Percentiles rank a stretch among this genome's conserved stretches.
These are phyloP conservation scores for Castanopsis chinensis DNA, from an alignment of 306 rosid species.

Conservation along the genomic window DNA sequence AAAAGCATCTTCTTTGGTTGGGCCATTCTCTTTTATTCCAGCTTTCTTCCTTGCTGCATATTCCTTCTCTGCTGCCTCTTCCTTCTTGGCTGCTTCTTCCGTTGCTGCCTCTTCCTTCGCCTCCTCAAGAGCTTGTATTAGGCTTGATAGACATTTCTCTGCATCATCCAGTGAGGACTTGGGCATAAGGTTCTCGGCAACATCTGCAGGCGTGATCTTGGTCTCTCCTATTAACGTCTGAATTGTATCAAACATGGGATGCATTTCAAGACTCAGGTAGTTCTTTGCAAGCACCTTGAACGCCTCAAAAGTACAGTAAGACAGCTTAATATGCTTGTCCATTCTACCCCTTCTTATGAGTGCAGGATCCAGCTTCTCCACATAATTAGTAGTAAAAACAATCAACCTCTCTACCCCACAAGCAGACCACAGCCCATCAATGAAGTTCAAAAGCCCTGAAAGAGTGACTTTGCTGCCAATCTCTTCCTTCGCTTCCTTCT, in stretches of 20 bases:
- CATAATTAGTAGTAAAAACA: slow-evolving; percentile 80
- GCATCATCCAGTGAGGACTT: slow-evolving; percentile 63
- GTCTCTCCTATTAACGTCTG: slow-evolving; percentile 40
- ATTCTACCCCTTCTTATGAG: slow-evolving; percentile 81
- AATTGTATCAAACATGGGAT: slow-evolving; percentile 52
- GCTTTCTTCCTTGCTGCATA: slow-evolving; percentile 20
- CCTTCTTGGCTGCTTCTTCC: slow-evolving; percentile 28
- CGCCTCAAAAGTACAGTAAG: slow-evolving; percentile 70
- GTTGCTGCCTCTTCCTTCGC: slow-evolving; percentile 28
- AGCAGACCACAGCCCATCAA: slow-evolving; percentile 88
- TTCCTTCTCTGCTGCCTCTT: slow-evolving; percentile 21
- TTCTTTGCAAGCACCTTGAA: slow-evolving; percentile 74
- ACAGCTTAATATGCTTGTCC: slow-evolving; percentile 83
- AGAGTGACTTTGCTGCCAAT: slow-evolving; percentile 74
- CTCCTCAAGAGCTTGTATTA: slow-evolving; percentile 56
- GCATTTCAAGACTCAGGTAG: slow-evolving; percentile 54
- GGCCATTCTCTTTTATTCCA: slow-evolving; percentile 28
- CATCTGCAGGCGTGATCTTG: slow-evolving; percentile 78
- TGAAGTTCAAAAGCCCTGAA: slow-evolving; percentile 81
- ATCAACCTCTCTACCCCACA: slow-evolving; percentile 82
- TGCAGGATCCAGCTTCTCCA: slow-evolving; percentile 87
- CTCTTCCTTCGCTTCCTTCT: slow-evolving; percentile 62
- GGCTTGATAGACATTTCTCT: slow-evolving; percentile 53
- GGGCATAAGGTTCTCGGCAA: slow-evolving; percentile 89
- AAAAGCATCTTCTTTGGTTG: slow-evolving; percentile 21